phyloP scores from a whole-genome alignment of 2,329 filamentous ascomycete genomes.

The Niveomyces coronatus region DNA sequence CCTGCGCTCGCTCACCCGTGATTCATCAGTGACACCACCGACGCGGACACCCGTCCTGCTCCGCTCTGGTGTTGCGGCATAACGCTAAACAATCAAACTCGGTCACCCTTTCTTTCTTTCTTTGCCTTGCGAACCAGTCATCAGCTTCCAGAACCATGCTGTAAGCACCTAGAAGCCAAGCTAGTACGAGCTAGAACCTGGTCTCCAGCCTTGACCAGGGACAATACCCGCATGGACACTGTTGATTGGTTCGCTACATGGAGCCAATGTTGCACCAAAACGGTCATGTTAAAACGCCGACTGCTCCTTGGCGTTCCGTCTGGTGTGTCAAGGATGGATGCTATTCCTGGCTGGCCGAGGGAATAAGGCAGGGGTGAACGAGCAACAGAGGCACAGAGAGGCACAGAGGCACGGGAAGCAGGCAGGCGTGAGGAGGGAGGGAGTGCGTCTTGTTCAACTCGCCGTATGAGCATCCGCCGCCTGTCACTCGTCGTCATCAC shows the following conservation, averaged over 20 bases:
- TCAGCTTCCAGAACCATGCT: constrained; percentile 5
- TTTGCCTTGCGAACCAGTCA: constrained; percentile 2
- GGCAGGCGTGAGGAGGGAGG: neutral
- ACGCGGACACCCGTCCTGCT: too few relatives aligned
- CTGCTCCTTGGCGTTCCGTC: constrained; percentile 6
- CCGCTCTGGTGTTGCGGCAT: too few relatives aligned
- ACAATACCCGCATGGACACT: neutral
- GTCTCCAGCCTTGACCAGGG: constrained; percentile 3
- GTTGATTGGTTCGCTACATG: constrained; percentile 4
- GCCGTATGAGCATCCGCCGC: too few relatives aligned
- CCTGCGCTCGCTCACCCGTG: too few relatives aligned
- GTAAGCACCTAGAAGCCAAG: constrained; percentile 5
- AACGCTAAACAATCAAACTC: too few relatives aligned
- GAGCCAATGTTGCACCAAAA: too few relatives aligned
- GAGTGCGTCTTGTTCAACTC: too few relatives aligned
- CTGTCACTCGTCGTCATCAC: too few relatives aligned
- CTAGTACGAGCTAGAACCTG: constrained; percentile 6
- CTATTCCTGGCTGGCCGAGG: neutral
- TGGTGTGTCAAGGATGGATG: neutral
- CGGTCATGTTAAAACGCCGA: constrained; percentile 3
- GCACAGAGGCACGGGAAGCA: too few relatives aligned
- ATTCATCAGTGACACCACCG: too few relatives aligned
- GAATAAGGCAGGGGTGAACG: neutral
- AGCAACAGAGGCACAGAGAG: neutral
- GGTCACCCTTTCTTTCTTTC: too few relatives aligned